Evolutionary conservation across 2,329 filamentous ascomycete species (phyloP), one percentile per base, ranked within the genome.

Genomic region (Aulographum hederae): DNA sequence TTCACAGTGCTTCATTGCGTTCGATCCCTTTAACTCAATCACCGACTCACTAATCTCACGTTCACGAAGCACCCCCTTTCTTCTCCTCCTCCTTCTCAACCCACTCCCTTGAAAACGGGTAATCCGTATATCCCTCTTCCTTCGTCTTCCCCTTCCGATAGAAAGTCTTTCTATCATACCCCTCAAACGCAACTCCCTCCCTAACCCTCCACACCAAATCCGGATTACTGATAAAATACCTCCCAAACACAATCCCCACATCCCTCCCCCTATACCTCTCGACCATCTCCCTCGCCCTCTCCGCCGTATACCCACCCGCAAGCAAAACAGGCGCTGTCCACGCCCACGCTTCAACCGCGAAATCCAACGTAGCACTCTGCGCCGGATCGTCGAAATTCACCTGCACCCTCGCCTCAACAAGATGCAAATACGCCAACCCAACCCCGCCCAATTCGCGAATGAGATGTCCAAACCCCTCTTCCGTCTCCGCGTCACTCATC

Each of bases 381-480:
- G 63, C 57, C 3, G 46, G 23, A 21, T 66, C 59, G 1, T 43
- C 42, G n/a, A n/a, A n/a, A 29, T 44, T 48, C 0, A 61, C 62
- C 1, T 53, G 47, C 3, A 72, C 51, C 0, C 69, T 60, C 0
- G 68, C 60, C 42, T 78, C 70, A 5, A 78, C 52, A 0, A 75
- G 34, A 44, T 76, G 71, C 2, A 75, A 44, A 42, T 70, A 78
- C 0, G 69, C 63, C 10, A 79, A 51, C 2, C 62, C 57, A 2
- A 72, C 45, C 19, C 54, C 47, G 32, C 58, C 62, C 6, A 70
- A 51, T 28, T 63, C 57, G 19, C 51, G 41, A 26, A 70, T 56
- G 6, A 76, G 44, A 41, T 78, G 57, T 0, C 52, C 53, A 43
- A 78, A 80, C n/a, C n/a, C n/a, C n/a, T n/a, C n/a, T 37, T 79